Percentiles rank a stretch among this genome's conserved stretches.
Conservation (phyloP, 2,329 filamentous ascomycete species). For the Claviceps sp. region DNA sequence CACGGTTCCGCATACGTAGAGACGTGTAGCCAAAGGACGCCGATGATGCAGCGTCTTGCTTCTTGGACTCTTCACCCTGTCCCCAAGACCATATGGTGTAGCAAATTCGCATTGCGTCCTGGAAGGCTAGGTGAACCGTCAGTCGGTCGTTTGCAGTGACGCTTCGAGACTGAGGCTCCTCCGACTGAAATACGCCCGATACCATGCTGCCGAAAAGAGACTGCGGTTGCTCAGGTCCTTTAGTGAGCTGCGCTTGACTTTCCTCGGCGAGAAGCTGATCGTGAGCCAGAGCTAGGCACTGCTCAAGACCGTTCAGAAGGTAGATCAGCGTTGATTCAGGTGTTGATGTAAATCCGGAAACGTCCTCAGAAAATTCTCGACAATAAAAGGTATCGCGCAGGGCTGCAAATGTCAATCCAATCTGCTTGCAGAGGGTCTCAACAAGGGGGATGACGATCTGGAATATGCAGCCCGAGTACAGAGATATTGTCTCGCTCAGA, state of each 20-base stretch:
- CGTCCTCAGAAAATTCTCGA: constrained; percentile 2
- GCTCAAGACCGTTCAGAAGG: constrained; percentile 87
- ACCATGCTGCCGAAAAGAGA: constrained; percentile 93
- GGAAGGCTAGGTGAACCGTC: constrained; percentile 89
- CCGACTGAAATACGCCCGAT: constrained; percentile 74
- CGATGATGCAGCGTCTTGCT: constrained; percentile 51
- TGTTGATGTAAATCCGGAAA: constrained; percentile 8
- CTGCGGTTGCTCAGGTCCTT: constrained; percentile 70
- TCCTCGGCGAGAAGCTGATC: constrained; percentile 70
- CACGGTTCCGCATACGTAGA: constrained; percentile 77
- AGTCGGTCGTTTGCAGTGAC: constrained; percentile 85
- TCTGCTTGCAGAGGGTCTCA: constrained; percentile 73
- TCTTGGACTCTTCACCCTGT: constrained; percentile 42
- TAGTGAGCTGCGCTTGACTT: constrained; percentile 50
- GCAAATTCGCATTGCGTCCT: constrained; percentile 86
- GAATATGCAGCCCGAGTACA: constrained; percentile 77
- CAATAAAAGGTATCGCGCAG: constrained; percentile 51
- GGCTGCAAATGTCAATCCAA: constrained; percentile 56
- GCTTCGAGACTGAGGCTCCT: constrained; percentile 62
- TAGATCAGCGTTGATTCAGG: constrained; percentile 66
- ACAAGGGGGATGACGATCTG: constrained; percentile 83
- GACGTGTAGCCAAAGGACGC: constrained; percentile 88
- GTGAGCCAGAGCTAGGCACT: constrained; percentile 76
- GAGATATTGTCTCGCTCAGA: constrained; percentile 66
- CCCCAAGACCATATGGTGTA: constrained; percentile 95